Percentiles rank a stretch among this genome's conserved stretches.
Evolutionary conservation across 2,329 filamentous ascomycete genomes (phyloP).

Genomic region (Xylariales sp.): DNA sequence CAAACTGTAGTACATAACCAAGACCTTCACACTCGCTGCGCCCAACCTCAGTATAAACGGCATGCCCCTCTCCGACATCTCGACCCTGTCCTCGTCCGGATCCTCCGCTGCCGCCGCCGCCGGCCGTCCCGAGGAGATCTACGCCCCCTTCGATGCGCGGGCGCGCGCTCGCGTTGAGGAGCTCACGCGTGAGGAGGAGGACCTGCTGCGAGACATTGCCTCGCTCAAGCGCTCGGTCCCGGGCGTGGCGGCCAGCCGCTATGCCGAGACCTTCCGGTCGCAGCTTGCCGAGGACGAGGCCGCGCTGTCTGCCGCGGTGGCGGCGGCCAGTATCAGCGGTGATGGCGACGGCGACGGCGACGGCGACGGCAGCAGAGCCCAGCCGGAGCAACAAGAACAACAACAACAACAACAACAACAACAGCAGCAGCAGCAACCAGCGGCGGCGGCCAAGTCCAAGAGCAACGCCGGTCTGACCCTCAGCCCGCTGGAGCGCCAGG

Average conservation of each 20-base stretch:
- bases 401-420: too few species aligned
- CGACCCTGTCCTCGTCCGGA: slow-evolving; percentile 26
- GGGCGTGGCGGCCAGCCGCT: slow-evolving; percentile 34
- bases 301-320: slow-evolving; percentile 26
- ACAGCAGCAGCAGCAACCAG: too few species aligned
- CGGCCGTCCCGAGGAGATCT: slow-evolving; percentile 33
- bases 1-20: slow-evolving; percentile 50
- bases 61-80: slow-evolving; percentile 38
- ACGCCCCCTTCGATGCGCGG: slow-evolving; percentile 58
- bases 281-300: slow-evolving; percentile 44
- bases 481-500: slow-evolving; percentile 38
- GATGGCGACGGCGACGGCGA: slow-evolving; percentile 14
- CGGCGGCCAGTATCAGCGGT: background rate
- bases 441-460: too few species aligned
- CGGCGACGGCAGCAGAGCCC: slow-evolving; percentile 10
- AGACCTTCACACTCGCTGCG: slow-evolving; percentile 54
- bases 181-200: slow-evolving; percentile 58
- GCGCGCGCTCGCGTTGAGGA: slow-evolving; percentile 56
- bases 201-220: slow-evolving; percentile 60
- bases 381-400: too few species aligned
- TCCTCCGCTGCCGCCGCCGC: slow-evolving; percentile 10
- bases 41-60: slow-evolving; percentile 63
- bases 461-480: slow-evolving; percentile 21
- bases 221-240: slow-evolving; percentile 53
- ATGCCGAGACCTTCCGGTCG: slow-evolving; percentile 34